Base-by-base conservation (phyloP, 1,139 yeast species). In the Pichia sp. region DNA sequence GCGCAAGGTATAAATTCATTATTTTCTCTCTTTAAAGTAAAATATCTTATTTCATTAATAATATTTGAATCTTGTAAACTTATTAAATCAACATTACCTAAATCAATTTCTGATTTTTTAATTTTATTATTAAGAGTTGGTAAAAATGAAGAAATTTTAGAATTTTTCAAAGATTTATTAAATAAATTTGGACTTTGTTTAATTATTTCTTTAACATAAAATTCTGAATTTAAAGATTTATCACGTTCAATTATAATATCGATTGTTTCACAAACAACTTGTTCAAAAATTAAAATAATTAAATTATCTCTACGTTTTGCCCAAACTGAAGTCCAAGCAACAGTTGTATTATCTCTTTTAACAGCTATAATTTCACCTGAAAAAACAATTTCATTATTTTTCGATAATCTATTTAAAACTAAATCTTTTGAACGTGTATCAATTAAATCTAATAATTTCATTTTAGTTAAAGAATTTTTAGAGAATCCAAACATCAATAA, bases 311-410 rank as follows among this genome's bases (percentile, higher is more conserved):
- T 78, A 44, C 76, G 69, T 55, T 86, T 88, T 0, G 93, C 94
- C 96, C 96, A 89, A 44, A 88, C 62, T 1, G 89, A 80, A 4
- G 89, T 80, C 88, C 89, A 82, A 0, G 85, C 82, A 45, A 71
- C 64, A 12, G 52, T 51, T 38, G 68, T 71, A 36, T 65, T 67
- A 18, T 74, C 74, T 40, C 78, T 54, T 31, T 69, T 61, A 37
- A 76, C 72, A 6, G 80, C 80, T 10, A 76, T 71, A 35, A 76
- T 73, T 52, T 76, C 81, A 40, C 86, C 88, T 19, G 80, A 69
- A 44, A 77, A 68, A 2, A 74, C 66, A 39, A 72, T 66, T 14
- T 69, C 66, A 28, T 58, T 59, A 35, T 62, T 58, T 28, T 60
- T 63, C 36, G 72, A 61, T 38, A 82, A 62, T 53, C 77, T 68